Conservation (phyloP, 1,284 basidiomycete species). For the Ustilago xerochloae region DNA sequence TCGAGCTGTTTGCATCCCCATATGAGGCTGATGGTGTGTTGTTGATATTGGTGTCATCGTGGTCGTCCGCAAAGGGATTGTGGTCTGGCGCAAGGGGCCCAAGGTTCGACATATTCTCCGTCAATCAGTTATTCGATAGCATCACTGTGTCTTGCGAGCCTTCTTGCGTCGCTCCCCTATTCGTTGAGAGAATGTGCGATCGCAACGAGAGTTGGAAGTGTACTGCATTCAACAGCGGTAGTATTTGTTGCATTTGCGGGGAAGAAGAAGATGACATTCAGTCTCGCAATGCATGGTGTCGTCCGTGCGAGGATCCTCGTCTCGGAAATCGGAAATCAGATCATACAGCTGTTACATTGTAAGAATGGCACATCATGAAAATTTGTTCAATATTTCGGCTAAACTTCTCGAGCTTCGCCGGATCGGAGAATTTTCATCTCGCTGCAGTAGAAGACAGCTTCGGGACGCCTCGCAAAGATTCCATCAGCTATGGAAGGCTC, state of each 20-base stretch:
- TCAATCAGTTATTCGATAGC: background rate
- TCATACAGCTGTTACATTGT: background rate
- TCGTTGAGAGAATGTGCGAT: too few relatives aligned
- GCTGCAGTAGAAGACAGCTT: background rate
- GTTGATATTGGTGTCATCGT: background rate
- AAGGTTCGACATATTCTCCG: slow-evolving; percentile 20
- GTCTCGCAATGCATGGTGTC: background rate
- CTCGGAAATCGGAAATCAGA: slow-evolving; percentile 3
- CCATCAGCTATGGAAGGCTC: too few relatives aligned
- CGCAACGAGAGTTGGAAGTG: too few relatives aligned
- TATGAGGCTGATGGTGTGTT: background rate
- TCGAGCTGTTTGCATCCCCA: too few relatives aligned
- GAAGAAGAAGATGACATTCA: background rate
- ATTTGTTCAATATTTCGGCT: background rate
- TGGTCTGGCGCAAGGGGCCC: slow-evolving; percentile 24
- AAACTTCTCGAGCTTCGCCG: background rate
- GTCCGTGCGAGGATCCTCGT: background rate
- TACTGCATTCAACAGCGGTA: too few relatives aligned
- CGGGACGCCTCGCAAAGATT: too few relatives aligned
- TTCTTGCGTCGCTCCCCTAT: slow-evolving; percentile 5
- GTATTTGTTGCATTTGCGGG: background rate
- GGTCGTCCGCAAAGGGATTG: slow-evolving; percentile 43
- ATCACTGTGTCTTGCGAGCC: background rate
- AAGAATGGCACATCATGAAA: background rate
- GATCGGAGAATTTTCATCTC: background rate